phyloP scores from a whole-genome alignment of 2,329 filamentous ascomycete species.

The Colletotrichum limetticola region DNA sequence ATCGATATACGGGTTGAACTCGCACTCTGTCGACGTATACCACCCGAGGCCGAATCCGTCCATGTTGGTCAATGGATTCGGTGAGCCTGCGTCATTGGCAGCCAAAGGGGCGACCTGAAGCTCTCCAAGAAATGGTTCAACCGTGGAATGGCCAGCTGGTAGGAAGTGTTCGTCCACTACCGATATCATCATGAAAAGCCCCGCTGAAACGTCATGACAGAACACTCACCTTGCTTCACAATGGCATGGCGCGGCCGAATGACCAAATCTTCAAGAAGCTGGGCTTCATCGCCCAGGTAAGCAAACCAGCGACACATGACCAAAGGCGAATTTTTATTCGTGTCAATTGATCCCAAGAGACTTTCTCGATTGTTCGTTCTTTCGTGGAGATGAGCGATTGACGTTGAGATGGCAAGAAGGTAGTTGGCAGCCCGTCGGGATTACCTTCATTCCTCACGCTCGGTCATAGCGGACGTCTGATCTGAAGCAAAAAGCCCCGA shows the following conservation, averaged over 20 bases:
- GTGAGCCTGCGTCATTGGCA: slow-evolving; percentile 20
- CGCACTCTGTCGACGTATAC: slow-evolving; percentile 14
- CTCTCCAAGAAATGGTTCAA: slow-evolving; percentile 2
- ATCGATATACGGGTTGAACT: background rate
- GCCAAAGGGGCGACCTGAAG: slow-evolving; percentile 7
- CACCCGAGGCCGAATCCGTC: slow-evolving; percentile 27
- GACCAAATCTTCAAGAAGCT: slow-evolving; percentile 25
- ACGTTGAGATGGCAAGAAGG: background rate
- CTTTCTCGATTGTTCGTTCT: no score
- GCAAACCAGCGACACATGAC: slow-evolving; percentile 30
- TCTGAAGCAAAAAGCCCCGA: background rate
- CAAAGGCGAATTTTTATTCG: background rate
- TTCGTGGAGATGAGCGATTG: no score
- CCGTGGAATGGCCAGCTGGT: slow-evolving; percentile 1
- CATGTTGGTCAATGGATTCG: slow-evolving; percentile 27
- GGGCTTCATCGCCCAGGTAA: slow-evolving; percentile 25
- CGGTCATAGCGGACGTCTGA: background rate
- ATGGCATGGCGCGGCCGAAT: slow-evolving; percentile 24
- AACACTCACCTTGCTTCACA: slow-evolving; percentile 21
- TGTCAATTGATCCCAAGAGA: background rate
- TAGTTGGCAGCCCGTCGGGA: no score
- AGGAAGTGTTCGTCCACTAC: slow-evolving; percentile 28
- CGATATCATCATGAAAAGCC: background rate
- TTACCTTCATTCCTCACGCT: background rate
- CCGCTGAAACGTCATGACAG: no score